Base-by-base conservation (phyloP, 2,329 filamentous ascomycete species). In the Verticillium tricorpus region DNA sequence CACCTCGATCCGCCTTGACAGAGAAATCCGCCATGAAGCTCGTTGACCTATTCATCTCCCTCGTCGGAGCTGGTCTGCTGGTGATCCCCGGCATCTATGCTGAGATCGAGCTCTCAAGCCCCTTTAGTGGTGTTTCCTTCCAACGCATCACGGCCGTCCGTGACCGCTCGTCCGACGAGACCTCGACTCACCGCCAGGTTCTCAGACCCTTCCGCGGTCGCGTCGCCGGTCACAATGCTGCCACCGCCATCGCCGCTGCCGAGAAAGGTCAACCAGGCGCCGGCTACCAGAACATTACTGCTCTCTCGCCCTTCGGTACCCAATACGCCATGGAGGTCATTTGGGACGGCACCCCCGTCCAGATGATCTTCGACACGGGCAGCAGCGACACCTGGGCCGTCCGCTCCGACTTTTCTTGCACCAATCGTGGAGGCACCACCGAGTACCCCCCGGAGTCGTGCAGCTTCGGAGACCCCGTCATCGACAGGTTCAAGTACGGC, bases 361-460 rank as follows among this genome's bases (percentile, higher is more conserved):
- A 74, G 72, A 68, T 84, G 32, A 67, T 82, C 14, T 72, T 85
- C 56, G 81, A 84, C 65, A 83, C 81, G 0, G 81, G 79, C 28
- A 82, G 80, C 67, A 77, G 80, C 25, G 82, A 85, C 63, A 84
- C 81, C 1, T 84, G 81, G 81, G 74, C 77, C 2, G 75, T 76
- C 37, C 71, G 72, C 12, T 68, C 67, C 1, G 72, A 74, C 34
- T 82, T 82, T 63, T 67, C 69, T 54, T 84, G 82, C 64, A 68
- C 76, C 39, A 75, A 77, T 61, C 68, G 65, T n/a, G 61, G 66
- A 0, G 77, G 77, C 17, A 64, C 68, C 7, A 61, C 60, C 2
- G 61, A 68, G 8, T 69, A 71, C 28, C 65, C 72, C 1, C 71
- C 74, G 39, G 63, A 66, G 1, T 63, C 67, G 1, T 83, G 80